These are phyloP conservation scores for Ustilago trichophora DNA, from an alignment of 1,284 basidiomycete genomes.

Conservation along the genomic window DNA sequence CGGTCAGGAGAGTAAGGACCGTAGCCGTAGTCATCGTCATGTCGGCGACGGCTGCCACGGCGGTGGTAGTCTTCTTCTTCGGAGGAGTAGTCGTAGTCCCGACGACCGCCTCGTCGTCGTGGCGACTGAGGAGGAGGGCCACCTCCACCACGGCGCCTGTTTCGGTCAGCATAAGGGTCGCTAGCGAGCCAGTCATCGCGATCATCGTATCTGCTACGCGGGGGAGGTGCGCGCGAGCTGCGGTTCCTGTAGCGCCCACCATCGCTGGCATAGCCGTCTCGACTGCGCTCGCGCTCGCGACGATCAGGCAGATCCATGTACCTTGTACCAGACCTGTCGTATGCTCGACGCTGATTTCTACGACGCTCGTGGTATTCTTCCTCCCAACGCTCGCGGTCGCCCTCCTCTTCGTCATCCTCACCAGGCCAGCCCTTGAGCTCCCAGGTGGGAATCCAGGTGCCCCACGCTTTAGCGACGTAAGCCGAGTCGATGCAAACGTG, in stretches of 20 bases:
- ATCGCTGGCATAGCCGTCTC: constrained; percentile 34
- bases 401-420: constrained; percentile 38
- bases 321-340: constrained; percentile 18
- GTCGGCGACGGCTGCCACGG: constrained; percentile 6
- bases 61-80: constrained; percentile 32
- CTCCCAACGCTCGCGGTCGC: constrained; percentile 22
- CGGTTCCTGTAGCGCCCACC: constrained; percentile 20
- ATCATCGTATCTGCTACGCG: constrained; percentile 10
- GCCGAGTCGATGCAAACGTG: constrained; percentile 60
- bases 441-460: constrained; percentile 60
- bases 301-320: constrained; percentile 25
- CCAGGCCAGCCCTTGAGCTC: constrained; percentile 58
- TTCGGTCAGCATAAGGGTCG: constrained; percentile 31
- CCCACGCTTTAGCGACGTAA: constrained; percentile 63
- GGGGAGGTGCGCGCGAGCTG: constrained; percentile 5
- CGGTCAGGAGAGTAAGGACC: constrained; percentile 11
- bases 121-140: constrained; percentile 1
- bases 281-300: constrained; percentile 8
- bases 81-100: constrained; percentile 31
- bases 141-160: constrained; percentile 6
- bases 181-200: constrained; percentile 40
- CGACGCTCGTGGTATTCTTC: constrained; percentile 29
- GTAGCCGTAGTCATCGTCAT: constrained; percentile 10
- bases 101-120: constrained; percentile 17
- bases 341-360: constrained; percentile 20